A percentile compares a stretch with the other conserved stretches of the same genome.
Conservation (phyloP, 2,329 filamentous ascomycete genomes). For the Fusarium newnesense region DNA sequence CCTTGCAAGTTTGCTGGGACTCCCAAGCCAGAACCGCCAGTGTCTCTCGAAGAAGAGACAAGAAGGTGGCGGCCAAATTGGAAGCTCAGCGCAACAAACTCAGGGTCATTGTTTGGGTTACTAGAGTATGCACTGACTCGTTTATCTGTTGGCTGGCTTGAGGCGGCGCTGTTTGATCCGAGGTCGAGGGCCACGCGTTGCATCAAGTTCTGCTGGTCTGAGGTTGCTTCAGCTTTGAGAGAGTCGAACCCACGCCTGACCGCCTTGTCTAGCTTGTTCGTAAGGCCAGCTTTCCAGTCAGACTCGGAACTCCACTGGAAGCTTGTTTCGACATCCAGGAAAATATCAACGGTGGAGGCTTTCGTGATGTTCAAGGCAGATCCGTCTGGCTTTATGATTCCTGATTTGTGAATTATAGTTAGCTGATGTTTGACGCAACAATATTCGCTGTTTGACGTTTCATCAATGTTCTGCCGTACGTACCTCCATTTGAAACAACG, state of each 20-base stretch:
- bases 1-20: not conserved
- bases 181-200: not conserved
- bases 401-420: accelerated
- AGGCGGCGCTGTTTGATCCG: not conserved
- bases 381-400: not conserved
- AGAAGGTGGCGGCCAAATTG: not conserved
- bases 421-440: accelerated
- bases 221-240: not conserved
- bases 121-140: accelerated
- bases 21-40: not conserved
- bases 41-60: not conserved
- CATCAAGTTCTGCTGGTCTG: not conserved
- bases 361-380: not conserved
- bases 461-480: accelerated
- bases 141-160: not conserved
- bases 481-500: not conserved
- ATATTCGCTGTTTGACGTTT: accelerated
- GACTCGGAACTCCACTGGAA: not conserved
- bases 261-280: not conserved
- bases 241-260: not conserved
- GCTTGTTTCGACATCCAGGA: not conserved
- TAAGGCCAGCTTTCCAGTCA: not conserved
- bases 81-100: not conserved
- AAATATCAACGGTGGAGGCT: not conserved
- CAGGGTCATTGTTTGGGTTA: accelerated